Base-by-base conservation (phyloP, 2,329 filamentous ascomycete species). In the Aspergillus udagawae region DNA sequence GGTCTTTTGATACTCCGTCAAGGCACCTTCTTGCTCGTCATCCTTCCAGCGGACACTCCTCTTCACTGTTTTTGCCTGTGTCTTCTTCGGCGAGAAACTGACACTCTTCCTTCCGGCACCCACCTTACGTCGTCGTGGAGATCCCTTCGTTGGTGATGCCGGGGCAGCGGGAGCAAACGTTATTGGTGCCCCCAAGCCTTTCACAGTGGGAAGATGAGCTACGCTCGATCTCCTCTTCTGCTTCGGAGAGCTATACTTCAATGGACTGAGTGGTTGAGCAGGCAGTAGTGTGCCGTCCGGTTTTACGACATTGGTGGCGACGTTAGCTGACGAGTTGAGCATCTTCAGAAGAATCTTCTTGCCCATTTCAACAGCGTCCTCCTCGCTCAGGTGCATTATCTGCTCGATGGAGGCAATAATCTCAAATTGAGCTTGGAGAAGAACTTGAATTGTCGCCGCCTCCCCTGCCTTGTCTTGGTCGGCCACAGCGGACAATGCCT, bases 1-100 rank as follows among this genome's bases (percentile, higher is more conserved):
- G 2, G 93, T 97, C 75, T 91, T 91, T 69, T 93, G 90, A 70
- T 93, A 97, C 70, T 97, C 94, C 10, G 90, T 92, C 55, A 97
- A 78, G 0, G 88, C 87, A 25, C 92, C 92, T 52, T 93, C 86
- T 68, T 95, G 89, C 2, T 88, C 91, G 66, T 97, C 94, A 67
- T 96, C 92, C 57, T 91, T 87, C 94, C 94, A 99, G 62, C 93
- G 85, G 5, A 99, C 93, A 49, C 83, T 87, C 59, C 92, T 85
- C 74, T 91, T 91, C 9, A 84, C 82, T 73, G 87, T 88, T 75
- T 90, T 86, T 10, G 61, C 51, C 27, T 69, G 67, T 4, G 63
- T 27, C 75, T 90, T 96, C 60, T 87, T 87, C 0, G 92, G 91
- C 1, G 91, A 92, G 68, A 95, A 95, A 29, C 85, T 84, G 51